Conservation (phyloP, 2,329 filamentous ascomycete species). For the Sordariomycetes sp. region DNA sequence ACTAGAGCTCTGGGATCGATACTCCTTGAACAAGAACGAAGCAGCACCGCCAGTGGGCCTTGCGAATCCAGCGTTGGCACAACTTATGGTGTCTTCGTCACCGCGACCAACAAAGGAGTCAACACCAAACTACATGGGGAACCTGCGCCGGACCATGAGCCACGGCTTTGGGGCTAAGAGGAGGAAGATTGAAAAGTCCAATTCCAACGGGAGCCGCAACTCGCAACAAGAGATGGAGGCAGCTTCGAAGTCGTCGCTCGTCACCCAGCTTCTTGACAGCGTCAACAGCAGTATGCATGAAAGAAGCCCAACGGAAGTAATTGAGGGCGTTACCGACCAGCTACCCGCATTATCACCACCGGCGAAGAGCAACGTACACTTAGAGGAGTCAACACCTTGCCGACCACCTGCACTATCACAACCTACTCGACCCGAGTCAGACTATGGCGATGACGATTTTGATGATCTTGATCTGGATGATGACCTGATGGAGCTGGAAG, state of each 20-base stretch:
- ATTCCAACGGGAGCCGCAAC: slow-evolving; percentile 20
- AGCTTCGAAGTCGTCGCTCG: slow-evolving; percentile 45
- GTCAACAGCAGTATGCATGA: slow-evolving; percentile 46
- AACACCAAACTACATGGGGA: slow-evolving; percentile 28
- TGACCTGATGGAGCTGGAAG: slow-evolving; percentile 44
- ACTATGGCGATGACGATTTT: slow-evolving; percentile 50
- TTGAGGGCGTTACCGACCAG: no score
- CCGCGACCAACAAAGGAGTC: slow-evolving; percentile 46
- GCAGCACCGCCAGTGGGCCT: slow-evolving; percentile 33
- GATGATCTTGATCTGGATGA: slow-evolving; percentile 57
- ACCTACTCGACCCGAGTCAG: no score
- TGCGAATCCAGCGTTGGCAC: slow-evolving; percentile 48
- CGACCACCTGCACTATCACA: neutral
- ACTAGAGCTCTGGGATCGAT: slow-evolving; percentile 69
- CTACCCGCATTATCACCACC: slow-evolving; percentile 30
- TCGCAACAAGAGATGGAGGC: slow-evolving; percentile 32
- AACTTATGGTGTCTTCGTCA: slow-evolving; percentile 63
- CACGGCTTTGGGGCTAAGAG: slow-evolving; percentile 68
- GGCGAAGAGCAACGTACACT: slow-evolving; percentile 32
- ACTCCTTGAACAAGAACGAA: slow-evolving; percentile 40
- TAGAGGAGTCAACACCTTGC: no score
- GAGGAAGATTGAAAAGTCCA: slow-evolving; percentile 45
- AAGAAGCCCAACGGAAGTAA: slow-evolving; percentile 22
- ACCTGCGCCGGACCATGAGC: slow-evolving; percentile 56
- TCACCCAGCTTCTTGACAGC: slow-evolving; percentile 57